phyloP scores from a whole-genome alignment of 768 basidiomycete genomes.

The Collybia nuda region DNA sequence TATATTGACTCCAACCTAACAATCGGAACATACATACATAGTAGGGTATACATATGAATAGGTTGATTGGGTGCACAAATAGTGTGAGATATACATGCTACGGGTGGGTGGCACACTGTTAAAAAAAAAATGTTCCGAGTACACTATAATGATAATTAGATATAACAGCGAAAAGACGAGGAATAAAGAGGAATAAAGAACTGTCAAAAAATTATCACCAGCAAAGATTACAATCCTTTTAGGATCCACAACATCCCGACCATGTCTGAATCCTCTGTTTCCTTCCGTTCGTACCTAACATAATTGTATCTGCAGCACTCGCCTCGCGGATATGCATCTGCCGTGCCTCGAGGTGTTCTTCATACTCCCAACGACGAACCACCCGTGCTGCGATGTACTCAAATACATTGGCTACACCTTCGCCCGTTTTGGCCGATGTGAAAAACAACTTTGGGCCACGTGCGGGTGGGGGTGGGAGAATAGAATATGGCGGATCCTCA shows the following conservation, averaged over 20 bases:
- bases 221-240: neutral
- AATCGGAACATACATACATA: too few relatives aligned
- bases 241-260: slow-evolving; percentile 12
- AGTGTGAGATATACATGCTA: too few relatives aligned
- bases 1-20: too few relatives aligned
- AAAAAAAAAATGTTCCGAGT: too few relatives aligned
- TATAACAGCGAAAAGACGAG: too few relatives aligned
- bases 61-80: too few relatives aligned
- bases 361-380: slow-evolving; percentile 62
- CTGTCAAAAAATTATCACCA: neutral
- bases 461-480: slow-evolving; percentile 37
- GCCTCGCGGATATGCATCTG: slow-evolving; percentile 39
- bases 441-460: slow-evolving; percentile 68
- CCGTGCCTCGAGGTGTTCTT: slow-evolving; percentile 53
- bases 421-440: slow-evolving; percentile 77
- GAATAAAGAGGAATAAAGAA: neutral
- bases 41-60: too few relatives aligned
- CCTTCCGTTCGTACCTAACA: slow-evolving; percentile 20
- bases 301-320: slow-evolving; percentile 35
- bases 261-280: neutral
- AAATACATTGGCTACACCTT: slow-evolving; percentile 72
- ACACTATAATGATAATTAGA: too few relatives aligned
- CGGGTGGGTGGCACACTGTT: neutral
- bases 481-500: slow-evolving; percentile 14
- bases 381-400: slow-evolving; percentile 71